Conservation (phyloP, 176 grass and related monocot species). For the Alloteropsis semialata region DNA sequence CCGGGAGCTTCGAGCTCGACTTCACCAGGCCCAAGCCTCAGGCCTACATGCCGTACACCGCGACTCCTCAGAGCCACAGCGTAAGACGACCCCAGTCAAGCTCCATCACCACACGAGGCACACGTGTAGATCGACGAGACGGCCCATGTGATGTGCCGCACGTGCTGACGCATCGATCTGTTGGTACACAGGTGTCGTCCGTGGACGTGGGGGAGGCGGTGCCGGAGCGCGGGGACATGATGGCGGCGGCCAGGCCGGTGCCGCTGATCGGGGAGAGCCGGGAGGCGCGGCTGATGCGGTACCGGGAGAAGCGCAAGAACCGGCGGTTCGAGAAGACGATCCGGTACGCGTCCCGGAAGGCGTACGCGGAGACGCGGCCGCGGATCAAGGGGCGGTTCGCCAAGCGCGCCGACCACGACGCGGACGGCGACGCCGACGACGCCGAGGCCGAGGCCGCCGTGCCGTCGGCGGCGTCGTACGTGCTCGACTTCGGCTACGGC, state of each 20-base stretch:
- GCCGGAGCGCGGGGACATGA: conserved; percentile 39
- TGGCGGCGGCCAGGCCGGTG: neutral
- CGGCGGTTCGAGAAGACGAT: conserved; percentile 96
- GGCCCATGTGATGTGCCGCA: too few species aligned
- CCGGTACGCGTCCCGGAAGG: conserved; percentile 88
- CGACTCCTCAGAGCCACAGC: conserved; percentile 22
- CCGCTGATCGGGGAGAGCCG: conserved; percentile 44
- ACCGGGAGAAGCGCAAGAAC: conserved; percentile 91
- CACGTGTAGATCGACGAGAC: neutral
- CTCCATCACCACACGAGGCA: neutral
- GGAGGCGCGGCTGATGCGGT: conserved; percentile 82
- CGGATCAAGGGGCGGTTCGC: conserved; percentile 90
- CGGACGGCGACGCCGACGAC: conserved; percentile 34
- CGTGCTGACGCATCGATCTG: too few species aligned
- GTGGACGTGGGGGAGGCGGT: conserved; percentile 60
- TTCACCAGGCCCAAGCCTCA: conserved; percentile 40
- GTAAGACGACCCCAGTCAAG: conserved; percentile 13
- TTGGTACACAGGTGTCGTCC: conserved; percentile 56
- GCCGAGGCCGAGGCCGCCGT: conserved; percentile 31
- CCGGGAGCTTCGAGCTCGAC: conserved; percentile 41
- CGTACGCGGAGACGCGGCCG: conserved; percentile 85
- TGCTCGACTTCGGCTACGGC: conserved; percentile 68
- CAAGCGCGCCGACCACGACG: conserved; percentile 52
- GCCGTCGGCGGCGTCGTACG: conserved; percentile 34
- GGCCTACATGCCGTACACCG: conserved; percentile 39